Base-by-base conservation (phyloP, 2,329 filamentous ascomycete species). In the Metarhizium robertsii region DNA sequence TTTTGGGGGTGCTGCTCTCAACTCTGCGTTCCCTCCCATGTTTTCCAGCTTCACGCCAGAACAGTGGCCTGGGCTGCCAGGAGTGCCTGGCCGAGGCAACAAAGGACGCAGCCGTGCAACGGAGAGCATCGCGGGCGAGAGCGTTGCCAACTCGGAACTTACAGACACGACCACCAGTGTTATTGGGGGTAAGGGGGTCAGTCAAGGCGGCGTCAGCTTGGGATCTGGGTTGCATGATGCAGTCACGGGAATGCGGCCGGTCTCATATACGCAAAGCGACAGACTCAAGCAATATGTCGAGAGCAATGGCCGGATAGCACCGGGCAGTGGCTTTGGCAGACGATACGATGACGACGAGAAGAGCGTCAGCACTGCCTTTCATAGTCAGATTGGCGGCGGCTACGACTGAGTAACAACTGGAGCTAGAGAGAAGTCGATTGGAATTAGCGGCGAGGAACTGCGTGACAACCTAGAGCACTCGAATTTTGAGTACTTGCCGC, bases 281-380 rank as follows among this genome's bases (percentile, higher is more conserved):
- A 90, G 94, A 50, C 79, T 99, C 59, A 95, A 94, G 74, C 88
- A 94, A 63, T 97, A 96, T 65, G 90, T 96, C 32, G 94, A 97
- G 71, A 90, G 86, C 62, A 87, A 86, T 58, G 85, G 86, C 10
- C 87, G 88, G 52, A 77, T 83, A 59, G 84, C 83, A 48, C 79
- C 78, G 32, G 77, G 80, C 60, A 89, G 85, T 68, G 83, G 86
- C 53, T 90, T 83, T 66, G 85, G 82, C 53, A 87, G 86, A 64
- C 79, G 77, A 53, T 84, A 87, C 59, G 94, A 99, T 62, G 94
- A 99, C 62, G 94, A 97, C 68, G 90, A 94, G 66, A 90, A 94
- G 73, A 97, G 92, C 72, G 84, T 97, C 65, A 96, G 90, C 67
- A 97, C 94, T 53, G 92, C 92, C 51, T 99, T 97, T 74, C 92